Percentiles rank a stretch among this genome's conserved stretches.
Evolutionary conservation across 2,329 filamentous ascomycete genomes (phyloP).

Genomic region (Ascochyta viciae-villosae): DNA sequence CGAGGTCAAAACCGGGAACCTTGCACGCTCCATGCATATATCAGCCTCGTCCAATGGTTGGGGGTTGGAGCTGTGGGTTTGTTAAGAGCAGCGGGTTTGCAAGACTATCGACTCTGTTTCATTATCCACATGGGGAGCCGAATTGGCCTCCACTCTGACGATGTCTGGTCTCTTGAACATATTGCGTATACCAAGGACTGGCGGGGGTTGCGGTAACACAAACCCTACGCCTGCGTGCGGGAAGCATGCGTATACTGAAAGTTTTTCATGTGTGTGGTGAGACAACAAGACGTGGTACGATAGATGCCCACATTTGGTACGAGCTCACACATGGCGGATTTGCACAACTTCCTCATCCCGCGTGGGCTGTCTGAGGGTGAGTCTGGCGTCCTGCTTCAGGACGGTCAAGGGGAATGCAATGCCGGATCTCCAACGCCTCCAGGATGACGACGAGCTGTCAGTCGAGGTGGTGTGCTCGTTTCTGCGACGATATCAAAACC

Average conservation of each 20-base stretch:
- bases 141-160: not conserved
- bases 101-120: not conserved
- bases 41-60: not conserved
- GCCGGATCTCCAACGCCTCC: conserved; percentile 2
- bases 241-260: not conserved
- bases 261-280: conserved; percentile 16
- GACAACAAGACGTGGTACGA: conserved; percentile 20
- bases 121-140: not conserved
- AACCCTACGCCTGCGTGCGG: not conserved
- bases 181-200: not conserved
- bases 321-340: conserved; percentile 23
- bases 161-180: not conserved
- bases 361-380: conserved; percentile 6
- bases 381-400: conserved; percentile 6
- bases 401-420: not conserved
- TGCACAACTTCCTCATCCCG: conserved; percentile 10
- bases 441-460: not conserved
- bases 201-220: conserved; percentile 1
- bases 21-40: not conserved
- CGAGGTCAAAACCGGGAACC: too few species aligned
- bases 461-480: conserved; percentile 2
- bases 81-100: not conserved
- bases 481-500: conserved; percentile 4
- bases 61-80: not conserved
- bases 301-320: conserved; percentile 10